Conservation (phyloP, 163 green algal genomes). For the Scenedesmus sp. region DNA sequence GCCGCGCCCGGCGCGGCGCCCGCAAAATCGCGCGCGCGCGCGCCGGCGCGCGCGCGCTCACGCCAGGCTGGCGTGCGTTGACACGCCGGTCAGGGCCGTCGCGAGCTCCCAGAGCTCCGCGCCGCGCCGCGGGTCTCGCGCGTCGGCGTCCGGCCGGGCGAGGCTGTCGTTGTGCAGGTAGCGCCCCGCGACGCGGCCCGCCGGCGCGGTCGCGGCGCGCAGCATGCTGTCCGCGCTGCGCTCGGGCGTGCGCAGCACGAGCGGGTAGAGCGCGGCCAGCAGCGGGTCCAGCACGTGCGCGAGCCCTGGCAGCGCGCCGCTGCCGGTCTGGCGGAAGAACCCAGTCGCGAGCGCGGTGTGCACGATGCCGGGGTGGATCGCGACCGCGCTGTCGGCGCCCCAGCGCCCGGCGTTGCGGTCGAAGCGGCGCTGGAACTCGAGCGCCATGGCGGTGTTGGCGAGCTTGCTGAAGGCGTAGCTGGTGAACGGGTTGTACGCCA, state of each 20-base stretch:
- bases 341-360: slow-evolving; percentile 55
- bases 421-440: slow-evolving; percentile 60
- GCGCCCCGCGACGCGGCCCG: slow-evolving; percentile 4
- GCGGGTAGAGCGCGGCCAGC: slow-evolving; percentile 23
- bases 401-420: slow-evolving; percentile 30
- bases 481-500: slow-evolving; percentile 56
- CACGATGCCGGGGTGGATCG: slow-evolving; percentile 64
- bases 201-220: neutral
- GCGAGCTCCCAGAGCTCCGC: slow-evolving; percentile 36
- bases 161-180: slow-evolving; percentile 41
- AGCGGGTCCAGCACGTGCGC: neutral
- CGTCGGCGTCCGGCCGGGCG: neutral
- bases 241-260: slow-evolving; percentile 42
- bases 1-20: too few relatives aligned
- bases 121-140: slow-evolving; percentile 8
- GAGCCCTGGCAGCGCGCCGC: slow-evolving; percentile 19
- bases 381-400: slow-evolving; percentile 55
- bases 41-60: too few relatives aligned
- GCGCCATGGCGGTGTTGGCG: slow-evolving; percentile 47
- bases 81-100: slow-evolving; percentile 13
- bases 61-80: slow-evolving; percentile 22
- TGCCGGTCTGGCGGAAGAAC: slow-evolving; percentile 53
- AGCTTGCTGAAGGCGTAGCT: slow-evolving; percentile 62
- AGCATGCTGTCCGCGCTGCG: slow-evolving; percentile 31
- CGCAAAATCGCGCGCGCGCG: too few relatives aligned